Base-by-base conservation (phyloP, 176 grass and related monocot genomes). In the Triticum urartu region DNA sequence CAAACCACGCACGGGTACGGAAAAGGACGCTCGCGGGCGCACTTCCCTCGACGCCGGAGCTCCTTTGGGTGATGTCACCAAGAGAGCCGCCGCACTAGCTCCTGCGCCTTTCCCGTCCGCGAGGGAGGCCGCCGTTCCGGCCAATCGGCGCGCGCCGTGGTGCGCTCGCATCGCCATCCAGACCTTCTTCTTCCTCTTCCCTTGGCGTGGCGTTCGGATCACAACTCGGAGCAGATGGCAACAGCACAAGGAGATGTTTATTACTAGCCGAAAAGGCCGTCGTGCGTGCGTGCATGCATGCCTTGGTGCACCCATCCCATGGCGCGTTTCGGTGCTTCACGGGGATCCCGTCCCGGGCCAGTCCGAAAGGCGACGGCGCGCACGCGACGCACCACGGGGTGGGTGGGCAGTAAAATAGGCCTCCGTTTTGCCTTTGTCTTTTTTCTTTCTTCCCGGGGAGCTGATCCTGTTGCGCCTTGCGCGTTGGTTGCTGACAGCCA, bases 321-420 rank as follows among this genome's bases (percentile, higher is more conserved):
- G 36, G 9, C 20, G 72, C 62, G 22, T 79, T 40, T 60, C 77
- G 67, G 77, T 64, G 85, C 8, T 11, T 87, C 86, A 87, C 86
- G 79, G 11, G 86, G 42, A 40, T 43, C 42, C 39, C 39, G 39
- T 87, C 68, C 79, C 50, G 15, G 40, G 7, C 82, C 15, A 11
- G 1, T 35, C 47, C 65, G 6, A 30, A 40, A 36, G 25, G 38
- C 83, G 30, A 28, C 81, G 60, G 1, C 11, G 40, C 58, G n/a
- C 77, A 25, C 77, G 58, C 59, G 40, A 17, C 0, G 59, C 56
- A 21, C 21, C 17, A 56, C 4, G 30, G 9, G 6, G 35, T 36
- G 35, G 39, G 14, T 30, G 52, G 76, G 56, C 32, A 36, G 52
- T 2, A 17, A 26, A 21, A 26, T 6, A 18, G 5, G n/a, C 7